Base-by-base conservation (phyloP, 208 protist species). In the Trypanosoma cruzi region DNA sequence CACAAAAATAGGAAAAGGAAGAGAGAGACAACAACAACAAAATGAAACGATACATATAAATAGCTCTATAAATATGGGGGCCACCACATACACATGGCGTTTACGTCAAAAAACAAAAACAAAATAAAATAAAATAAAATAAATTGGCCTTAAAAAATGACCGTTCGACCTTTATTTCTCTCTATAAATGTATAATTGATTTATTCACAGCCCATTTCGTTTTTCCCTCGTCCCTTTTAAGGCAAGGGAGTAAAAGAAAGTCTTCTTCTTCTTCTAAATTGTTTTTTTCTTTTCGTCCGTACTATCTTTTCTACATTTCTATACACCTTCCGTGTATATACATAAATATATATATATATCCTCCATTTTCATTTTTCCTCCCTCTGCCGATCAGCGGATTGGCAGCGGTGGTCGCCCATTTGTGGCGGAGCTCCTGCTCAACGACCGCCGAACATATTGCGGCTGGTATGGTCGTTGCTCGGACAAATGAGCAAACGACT, bases 401-500 rank as follows among this genome's bases (percentile, higher is more conserved):
- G 59, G 56, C 2, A 58, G 6, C 18, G 57, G 73, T 32, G 73
- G 55, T 42, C 53, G 50, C 22, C 61, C 62, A 2, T 11, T 4
- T 20, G 40, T 14, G 1, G 48, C 28, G 14, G 59, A 52, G 26
- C 29, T 28, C 6, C 18, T 42, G 49, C 67, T 75, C 20, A 52
- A 36, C 10, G 61, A 71, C n/a, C 64, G 70, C 24, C 34, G 42
- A 34, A 32, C 50, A 29, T 66, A 71, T 13, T 68, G 37, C 10
- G 75, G 60, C 44, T 77, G 71, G 44, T 66, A 80, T 26, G 79
- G 75, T 26, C 36, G n/a, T 48, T 72, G 60, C 58, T 74, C 68
- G 16, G 79, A 64, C 13, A 70, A 61, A 16, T 80, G 44, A 6
- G 68, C 77, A 26, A 88, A 77, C 2, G 82, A 88, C 61, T 91